A percentile compares a stretch with the other conserved stretches of the same genome.
Conservation (phyloP, 106 monocot genomes). For the Allium fistulosum region DNA sequence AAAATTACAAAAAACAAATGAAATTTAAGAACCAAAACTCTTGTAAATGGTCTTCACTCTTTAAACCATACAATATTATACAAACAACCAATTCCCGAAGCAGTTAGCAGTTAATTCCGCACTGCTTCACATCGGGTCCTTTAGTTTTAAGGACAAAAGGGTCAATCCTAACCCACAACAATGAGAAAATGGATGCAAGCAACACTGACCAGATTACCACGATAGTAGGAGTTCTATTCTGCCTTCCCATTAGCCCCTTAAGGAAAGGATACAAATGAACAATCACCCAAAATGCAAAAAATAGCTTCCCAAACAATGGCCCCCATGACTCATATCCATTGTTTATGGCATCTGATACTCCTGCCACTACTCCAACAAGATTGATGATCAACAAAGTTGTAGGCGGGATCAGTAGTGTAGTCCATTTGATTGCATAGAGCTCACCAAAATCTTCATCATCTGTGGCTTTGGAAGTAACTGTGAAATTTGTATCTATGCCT, state of each 20-base stretch:
- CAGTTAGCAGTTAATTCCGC: conserved; percentile 74
- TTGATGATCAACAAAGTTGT: conserved; percentile 74
- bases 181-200: conserved; percentile 78
- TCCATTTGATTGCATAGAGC: conserved; percentile 89
- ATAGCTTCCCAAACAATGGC: conserved; percentile 79
- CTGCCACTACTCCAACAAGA: conserved; percentile 74
- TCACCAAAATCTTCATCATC: conserved; percentile 69
- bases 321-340: conserved; percentile 83
- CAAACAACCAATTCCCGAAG: no score
- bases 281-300: conserved; percentile 92
- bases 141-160: conserved; percentile 52
- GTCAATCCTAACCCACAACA: conserved; percentile 92
- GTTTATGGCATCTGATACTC: conserved; percentile 74
- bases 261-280: conserved; percentile 92
- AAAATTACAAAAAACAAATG: no score
- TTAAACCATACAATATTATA: no score
- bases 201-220: conserved; percentile 88
- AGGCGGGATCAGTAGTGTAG: conserved; percentile 78
- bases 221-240: conserved; percentile 87
- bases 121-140: conserved; percentile 59
- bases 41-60: no score
- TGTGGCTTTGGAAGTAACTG: conserved; percentile 61
- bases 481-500: conserved; percentile 73
- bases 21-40: no score
- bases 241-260: conserved; percentile 85